Evolutionary conservation across 768 basidiomycete species (phyloP).

Genomic region (Favolaschia claudopus): DNA sequence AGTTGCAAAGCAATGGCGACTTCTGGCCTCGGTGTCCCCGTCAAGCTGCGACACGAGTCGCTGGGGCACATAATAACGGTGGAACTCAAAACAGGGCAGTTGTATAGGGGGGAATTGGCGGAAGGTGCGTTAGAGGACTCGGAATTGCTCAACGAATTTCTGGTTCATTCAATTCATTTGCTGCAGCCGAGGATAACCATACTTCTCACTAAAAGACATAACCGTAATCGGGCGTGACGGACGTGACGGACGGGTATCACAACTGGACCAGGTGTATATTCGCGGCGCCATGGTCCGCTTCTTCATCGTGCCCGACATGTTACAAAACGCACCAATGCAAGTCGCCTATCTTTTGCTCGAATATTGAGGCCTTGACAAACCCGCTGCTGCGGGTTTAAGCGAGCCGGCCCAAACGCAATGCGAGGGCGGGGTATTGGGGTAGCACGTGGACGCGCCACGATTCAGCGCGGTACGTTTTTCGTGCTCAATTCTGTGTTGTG

Average conservation of each 20-base stretch:
- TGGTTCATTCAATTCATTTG: too few relatives aligned
- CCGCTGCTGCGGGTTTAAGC: conserved; percentile 83
- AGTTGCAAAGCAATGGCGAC: conserved; percentile 51
- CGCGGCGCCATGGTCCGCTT: conserved; percentile 96
- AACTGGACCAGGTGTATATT: conserved; percentile 98
- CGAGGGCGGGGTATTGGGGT: conserved; percentile 98
- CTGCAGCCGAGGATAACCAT: conserved; percentile 92
- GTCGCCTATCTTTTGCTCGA: conserved; percentile 39
- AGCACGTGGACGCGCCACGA: conserved; percentile 96
- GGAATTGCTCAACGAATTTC: too few relatives aligned
- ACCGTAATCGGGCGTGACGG: conserved; percentile 98
- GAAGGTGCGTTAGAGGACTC: conserved; percentile 73
- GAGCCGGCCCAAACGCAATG: conserved; percentile 97
- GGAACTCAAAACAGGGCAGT: conserved; percentile 96
- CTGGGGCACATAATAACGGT: conserved; percentile 96
- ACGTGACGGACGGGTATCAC: conserved; percentile 93
- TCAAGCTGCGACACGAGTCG: conserved; percentile 96
- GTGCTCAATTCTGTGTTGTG: conserved; percentile 8
- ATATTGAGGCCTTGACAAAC: conserved; percentile 1
- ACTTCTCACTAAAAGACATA: conserved; percentile 94
- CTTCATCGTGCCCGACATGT: conserved; percentile 99
- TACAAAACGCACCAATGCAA: conserved; percentile 98
- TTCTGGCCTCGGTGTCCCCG: conserved; percentile 89
- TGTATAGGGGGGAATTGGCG: conserved; percentile 96
- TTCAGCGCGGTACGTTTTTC: conserved; percentile 84